phyloP scores from a whole-genome alignment of 176 grass and related monocot genomes.

The Carex cristatella region DNA sequence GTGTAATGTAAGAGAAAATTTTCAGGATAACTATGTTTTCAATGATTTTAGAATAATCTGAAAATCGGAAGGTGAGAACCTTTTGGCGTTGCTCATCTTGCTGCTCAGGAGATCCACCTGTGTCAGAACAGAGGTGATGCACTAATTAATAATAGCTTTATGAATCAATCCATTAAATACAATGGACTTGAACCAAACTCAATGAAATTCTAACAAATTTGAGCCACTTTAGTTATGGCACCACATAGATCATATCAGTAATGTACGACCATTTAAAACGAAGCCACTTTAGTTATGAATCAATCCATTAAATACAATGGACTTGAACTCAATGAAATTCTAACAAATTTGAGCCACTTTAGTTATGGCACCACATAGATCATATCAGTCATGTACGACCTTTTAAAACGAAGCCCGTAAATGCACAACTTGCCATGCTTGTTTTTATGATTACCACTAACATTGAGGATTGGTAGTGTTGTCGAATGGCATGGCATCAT shows the following conservation, averaged over 20 bases:
- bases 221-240: neutral
- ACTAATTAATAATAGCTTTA: neutral
- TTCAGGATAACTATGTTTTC: neutral
- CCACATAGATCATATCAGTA: neutral
- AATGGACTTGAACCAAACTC: neutral
- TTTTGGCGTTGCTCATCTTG: constrained; percentile 42
- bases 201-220: neutral
- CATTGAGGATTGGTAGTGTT: neutral
- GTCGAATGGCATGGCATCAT: neutral
- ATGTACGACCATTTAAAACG: neutral
- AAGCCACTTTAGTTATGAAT: neutral
- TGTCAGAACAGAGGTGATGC: constrained; percentile 6
- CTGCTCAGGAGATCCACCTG: constrained; percentile 36
- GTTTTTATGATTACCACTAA: neutral
- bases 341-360: neutral
- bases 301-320: neutral
- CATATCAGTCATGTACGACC: neutral
- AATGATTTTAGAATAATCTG: neutral
- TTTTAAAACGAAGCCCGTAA: neutral
- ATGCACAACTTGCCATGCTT: neutral
- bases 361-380: neutral
- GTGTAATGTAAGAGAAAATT: constrained; percentile 20
- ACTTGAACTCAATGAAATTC: neutral
- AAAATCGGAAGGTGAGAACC: constrained; percentile 29
- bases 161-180: neutral